phyloP scores from a whole-genome alignment of 169 alveolate species.

The Theileria orientalis region DNA sequence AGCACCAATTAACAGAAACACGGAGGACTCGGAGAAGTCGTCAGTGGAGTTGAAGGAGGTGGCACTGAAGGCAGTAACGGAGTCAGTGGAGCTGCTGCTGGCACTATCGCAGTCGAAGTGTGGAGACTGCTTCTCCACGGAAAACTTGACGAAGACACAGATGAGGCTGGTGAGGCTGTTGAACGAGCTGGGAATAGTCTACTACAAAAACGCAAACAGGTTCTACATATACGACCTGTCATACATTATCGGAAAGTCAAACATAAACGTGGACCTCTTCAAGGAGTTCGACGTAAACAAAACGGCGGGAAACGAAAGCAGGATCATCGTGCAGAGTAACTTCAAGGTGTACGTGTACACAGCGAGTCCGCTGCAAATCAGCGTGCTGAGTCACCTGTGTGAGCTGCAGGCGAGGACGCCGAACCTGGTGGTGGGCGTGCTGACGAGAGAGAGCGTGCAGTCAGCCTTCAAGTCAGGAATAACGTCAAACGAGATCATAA shows the following conservation, averaged over 20 bases:
- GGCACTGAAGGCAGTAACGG: slow-evolving; percentile 60
- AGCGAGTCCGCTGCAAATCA: slow-evolving; percentile 81
- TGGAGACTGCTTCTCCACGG: slow-evolving; percentile 71
- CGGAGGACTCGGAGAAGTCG: slow-evolving; percentile 24
- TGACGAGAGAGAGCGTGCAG: slow-evolving; percentile 80
- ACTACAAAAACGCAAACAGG: slow-evolving; percentile 30
- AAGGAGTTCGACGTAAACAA: not conserved
- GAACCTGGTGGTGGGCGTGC: slow-evolving; percentile 82
- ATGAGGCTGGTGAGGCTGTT: slow-evolving; percentile 71
- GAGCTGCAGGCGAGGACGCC: slow-evolving; percentile 86
- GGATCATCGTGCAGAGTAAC: slow-evolving; percentile 85
- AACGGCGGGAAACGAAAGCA: not conserved
- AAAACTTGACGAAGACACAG: slow-evolving; percentile 71
- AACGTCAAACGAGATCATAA: slow-evolving; percentile 82
- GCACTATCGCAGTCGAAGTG: slow-evolving; percentile 72
- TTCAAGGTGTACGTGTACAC: slow-evolving; percentile 87
- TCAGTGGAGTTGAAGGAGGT: slow-evolving; percentile 37
- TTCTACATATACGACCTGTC: slow-evolving; percentile 66
- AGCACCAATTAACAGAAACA: not conserved
- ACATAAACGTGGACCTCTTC: not conserved
- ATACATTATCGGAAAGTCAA: slow-evolving; percentile 38
- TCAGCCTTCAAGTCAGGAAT: slow-evolving; percentile 84
- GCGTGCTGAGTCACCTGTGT: slow-evolving; percentile 81
- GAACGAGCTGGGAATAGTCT: slow-evolving; percentile 74
- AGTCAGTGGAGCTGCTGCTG: slow-evolving; percentile 68